A percentile compares a stretch with the other conserved stretches of the same genome.
These are phyloP conservation scores for Elaeis guineensis DNA, from an alignment of 176 grass and related monocot genomes.

Conservation along the genomic window DNA sequence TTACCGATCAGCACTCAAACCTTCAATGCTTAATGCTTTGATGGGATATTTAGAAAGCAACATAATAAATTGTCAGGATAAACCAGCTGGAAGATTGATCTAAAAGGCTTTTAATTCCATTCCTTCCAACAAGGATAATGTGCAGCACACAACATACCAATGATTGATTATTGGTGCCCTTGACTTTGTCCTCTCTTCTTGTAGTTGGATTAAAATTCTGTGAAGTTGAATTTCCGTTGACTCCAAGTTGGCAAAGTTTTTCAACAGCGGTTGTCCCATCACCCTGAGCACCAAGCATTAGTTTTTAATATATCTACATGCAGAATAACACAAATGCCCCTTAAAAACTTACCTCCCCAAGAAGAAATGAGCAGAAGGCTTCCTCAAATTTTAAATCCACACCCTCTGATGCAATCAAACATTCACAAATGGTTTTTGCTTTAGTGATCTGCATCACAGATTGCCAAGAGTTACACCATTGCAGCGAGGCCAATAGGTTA, in stretches of 20 bases:
- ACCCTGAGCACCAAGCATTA: constrained; percentile 51
- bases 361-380: constrained; percentile 83
- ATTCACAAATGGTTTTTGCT: constrained; percentile 82
- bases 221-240: constrained; percentile 51
- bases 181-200: constrained; percentile 54
- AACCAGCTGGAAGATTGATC: no score
- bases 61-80: no score
- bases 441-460: constrained; percentile 61
- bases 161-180: constrained; percentile 50
- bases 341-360: constrained; percentile 65
- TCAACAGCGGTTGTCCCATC: constrained; percentile 51
- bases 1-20: no score
- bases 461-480: constrained; percentile 6
- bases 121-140: constrained; percentile 16
- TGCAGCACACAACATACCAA: constrained; percentile 47
- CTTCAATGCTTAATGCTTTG: no score
- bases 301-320: constrained; percentile 15
- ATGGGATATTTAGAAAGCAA: no score
- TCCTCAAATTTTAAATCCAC: constrained; percentile 86
- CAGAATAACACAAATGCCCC: constrained; percentile 15
- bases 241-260: constrained; percentile 74
- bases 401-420: constrained; percentile 69
- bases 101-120: no score
- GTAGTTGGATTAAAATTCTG: constrained; percentile 40
- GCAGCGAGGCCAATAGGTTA: not conserved